Conservation (phyloP, 192 early-diverging fungal species). For the Entomortierella parvispora region DNA sequence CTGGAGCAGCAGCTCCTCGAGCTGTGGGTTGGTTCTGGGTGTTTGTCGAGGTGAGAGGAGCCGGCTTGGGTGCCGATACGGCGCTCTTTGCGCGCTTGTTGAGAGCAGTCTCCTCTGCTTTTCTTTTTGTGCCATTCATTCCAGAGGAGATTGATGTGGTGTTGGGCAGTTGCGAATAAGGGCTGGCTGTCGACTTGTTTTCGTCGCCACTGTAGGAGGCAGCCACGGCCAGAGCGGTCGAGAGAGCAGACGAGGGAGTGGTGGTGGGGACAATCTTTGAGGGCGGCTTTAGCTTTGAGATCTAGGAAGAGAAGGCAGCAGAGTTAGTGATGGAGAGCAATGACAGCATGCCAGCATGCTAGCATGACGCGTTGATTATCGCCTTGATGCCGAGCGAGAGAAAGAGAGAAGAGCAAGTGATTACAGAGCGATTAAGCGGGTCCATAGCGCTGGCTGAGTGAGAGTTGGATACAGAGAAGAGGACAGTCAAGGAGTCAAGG, state of each 20-base stretch:
- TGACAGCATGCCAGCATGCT: no score
- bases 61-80: not conserved
- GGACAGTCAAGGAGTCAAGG: no score
- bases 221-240: slow-evolving; percentile 37
- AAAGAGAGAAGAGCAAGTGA: no score
- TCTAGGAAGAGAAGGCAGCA: slow-evolving; percentile 5
- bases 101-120: slow-evolving; percentile 14
- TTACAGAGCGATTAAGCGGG: no score
- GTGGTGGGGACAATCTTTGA: slow-evolving; percentile 33
- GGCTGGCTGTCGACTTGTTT: slow-evolving; percentile 1
- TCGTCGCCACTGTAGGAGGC: slow-evolving; percentile 22
- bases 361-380: no score
- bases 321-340: no score
- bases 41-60: not conserved
- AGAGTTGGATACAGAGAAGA: no score
- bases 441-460: no score
- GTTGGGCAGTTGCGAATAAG: slow-evolving; percentile 2
- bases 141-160: not conserved
- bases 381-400: no score
- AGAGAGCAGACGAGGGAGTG: slow-evolving; percentile 24
- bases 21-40: not conserved
- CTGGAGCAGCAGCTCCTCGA: no score
- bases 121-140: slow-evolving; percentile 11
- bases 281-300: slow-evolving; percentile 41
- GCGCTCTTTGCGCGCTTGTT: slow-evolving; percentile 18